Base-by-base conservation (phyloP, 768 basidiomycete species). In the Russula brevipes region DNA sequence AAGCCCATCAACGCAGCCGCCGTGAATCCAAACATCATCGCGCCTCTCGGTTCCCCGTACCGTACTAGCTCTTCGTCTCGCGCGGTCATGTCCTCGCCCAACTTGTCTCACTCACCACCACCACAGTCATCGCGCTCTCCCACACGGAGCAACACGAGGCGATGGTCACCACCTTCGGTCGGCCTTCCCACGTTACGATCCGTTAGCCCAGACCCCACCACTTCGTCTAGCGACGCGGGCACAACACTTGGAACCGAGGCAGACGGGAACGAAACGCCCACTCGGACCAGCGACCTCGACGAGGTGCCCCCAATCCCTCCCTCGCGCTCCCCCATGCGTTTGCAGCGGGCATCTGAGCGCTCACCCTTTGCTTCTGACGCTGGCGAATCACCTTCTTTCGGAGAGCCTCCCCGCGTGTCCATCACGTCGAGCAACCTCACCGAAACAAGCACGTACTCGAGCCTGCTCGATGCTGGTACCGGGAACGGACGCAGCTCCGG, bases 71-170 rank as follows among this genome's bases (percentile, higher is more conserved):
- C 68, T 35, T 62, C 75, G 10, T 78, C 81, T 19, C 76, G 78
- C 49, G 81, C 80, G 0, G 78, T 82, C 31, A 79, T 83, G 17
- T 88, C 87, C 3, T 84, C 87, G 1, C 86, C 87, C 12, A 85
- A 89, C 72, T 73, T 88, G 17, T 78, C 79, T 38, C 77, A 70
- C 1, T 55, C 64, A 24, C 57, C 52, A 16, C 52, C 54, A 47
- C 38, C 59, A 36, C 51, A 31, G n/a, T 19, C 54, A 38, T 35
- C 56, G 16, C 16, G 2, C 4, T 59, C 52, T 30, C 57, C 57
- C 17, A 46, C 52, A n/a, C 52, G 52, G 45, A 49, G 74, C 61
- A 73, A 73, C 35, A 55, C 53, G 54, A 65, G 52, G 56, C 57
- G 41, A 35, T 33, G 62, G 57, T 41, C 57, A 19, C 61, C 56